phyloP scores from a whole-genome alignment of 2,329 filamentous ascomycete genomes.

The Mollisiaceae sp. region DNA sequence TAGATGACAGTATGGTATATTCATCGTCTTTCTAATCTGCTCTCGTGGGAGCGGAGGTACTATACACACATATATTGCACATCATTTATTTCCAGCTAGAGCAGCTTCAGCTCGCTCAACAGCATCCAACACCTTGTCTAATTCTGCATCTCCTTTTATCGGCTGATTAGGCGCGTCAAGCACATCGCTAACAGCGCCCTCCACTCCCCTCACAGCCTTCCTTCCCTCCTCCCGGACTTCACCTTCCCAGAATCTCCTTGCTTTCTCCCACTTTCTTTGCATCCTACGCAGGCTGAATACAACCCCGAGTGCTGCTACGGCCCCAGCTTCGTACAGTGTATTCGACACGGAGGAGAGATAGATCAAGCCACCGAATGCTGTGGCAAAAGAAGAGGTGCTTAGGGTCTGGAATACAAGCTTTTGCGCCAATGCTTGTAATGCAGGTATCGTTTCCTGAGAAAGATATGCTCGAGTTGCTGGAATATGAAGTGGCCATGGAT shows the following conservation, averaged over 20 bases:
- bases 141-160: conserved; percentile 28
- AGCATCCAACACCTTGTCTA: conserved; percentile 33
- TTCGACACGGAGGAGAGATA: conserved; percentile 61
- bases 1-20: background rate
- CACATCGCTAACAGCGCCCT: conserved; percentile 56
- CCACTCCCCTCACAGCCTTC: conserved; percentile 63
- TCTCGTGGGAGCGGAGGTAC: background rate
- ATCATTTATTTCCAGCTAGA: conserved; percentile 32
- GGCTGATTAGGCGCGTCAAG: conserved; percentile 42
- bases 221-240: conserved; percentile 71
- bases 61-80: conserved; percentile 15
- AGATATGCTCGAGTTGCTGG: conserved; percentile 71
- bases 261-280: conserved; percentile 67
- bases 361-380: conserved; percentile 57
- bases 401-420: conserved; percentile 73
- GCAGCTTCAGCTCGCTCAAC: conserved; percentile 31
- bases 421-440: conserved; percentile 75
- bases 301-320: conserved; percentile 64
- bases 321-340: conserved; percentile 64
- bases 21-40: background rate
- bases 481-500: conserved; percentile 75
- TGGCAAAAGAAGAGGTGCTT: conserved; percentile 70
- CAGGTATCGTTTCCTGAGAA: conserved; percentile 68
- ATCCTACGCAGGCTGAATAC: conserved; percentile 63
- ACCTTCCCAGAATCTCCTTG: conserved; percentile 65